phyloP scores from a whole-genome alignment of 2,329 filamentous ascomycete genomes.

The Microdochium trichocladiopsis region DNA sequence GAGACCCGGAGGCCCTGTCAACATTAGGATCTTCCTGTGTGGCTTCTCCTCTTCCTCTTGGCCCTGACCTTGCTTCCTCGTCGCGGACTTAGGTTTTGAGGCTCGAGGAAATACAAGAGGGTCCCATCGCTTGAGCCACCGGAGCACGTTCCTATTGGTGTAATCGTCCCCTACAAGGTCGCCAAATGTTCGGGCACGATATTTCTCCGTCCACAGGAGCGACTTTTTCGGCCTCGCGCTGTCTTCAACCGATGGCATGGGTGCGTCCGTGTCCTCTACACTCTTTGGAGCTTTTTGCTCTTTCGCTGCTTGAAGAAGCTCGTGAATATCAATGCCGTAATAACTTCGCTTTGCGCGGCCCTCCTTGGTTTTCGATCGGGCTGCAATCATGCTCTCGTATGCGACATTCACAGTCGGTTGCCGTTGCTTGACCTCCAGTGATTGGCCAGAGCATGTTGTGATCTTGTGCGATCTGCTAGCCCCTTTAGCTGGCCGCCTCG shows the following conservation, averaged over 20 bases:
- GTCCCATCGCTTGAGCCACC: conserved; percentile 95
- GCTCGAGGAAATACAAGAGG: conserved; percentile 81
- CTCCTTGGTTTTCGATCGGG: conserved; percentile 58
- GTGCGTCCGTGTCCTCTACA: conserved; percentile 19
- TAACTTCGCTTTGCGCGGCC: conserved; percentile 69
- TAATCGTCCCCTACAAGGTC: conserved; percentile 92
- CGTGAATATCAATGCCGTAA: conserved; percentile 89
- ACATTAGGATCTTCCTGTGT: conserved; percentile 80
- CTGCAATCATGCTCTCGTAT: conserved; percentile 62
- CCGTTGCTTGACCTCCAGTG: conserved; percentile 48
- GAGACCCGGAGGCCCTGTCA: conserved; percentile 86
- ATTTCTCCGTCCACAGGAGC: conserved; percentile 94
- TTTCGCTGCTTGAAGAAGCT: conserved; percentile 65
- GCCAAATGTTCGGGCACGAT: conserved; percentile 83
- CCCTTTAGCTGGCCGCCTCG: conserved; percentile 10
- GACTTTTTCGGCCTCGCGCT: conserved; percentile 35
- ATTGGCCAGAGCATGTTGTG: conserved; percentile 51
- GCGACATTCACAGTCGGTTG: conserved; percentile 36
- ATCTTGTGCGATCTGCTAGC: conserved; percentile 27
- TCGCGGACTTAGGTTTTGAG: conserved; percentile 47
- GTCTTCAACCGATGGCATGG: conserved; percentile 35
- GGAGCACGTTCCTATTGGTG: conserved; percentile 82
- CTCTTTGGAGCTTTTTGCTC: conserved; percentile 38
- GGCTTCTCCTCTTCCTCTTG: conserved; percentile 61
- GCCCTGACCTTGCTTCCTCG: conserved; percentile 35